These are phyloP conservation scores for Trametes cinnabarina DNA, from an alignment of 768 basidiomycete species.

Conservation along the genomic window DNA sequence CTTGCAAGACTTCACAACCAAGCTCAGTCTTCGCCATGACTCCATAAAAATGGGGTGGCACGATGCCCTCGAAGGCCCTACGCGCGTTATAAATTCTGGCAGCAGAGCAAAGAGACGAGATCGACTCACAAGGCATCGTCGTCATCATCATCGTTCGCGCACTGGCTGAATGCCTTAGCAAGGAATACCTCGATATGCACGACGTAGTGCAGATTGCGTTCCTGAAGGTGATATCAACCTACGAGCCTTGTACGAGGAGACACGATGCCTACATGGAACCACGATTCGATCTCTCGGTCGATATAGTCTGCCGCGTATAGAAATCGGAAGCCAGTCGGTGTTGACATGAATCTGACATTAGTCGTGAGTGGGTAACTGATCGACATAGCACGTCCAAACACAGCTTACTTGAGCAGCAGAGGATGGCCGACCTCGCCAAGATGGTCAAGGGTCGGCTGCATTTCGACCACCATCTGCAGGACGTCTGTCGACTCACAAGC, in stretches of 20 bases:
- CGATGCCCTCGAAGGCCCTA: slow-evolving; percentile 81
- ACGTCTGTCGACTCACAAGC: slow-evolving; percentile 83
- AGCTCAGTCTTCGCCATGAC: slow-evolving; percentile 97
- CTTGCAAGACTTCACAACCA: slow-evolving; percentile 86
- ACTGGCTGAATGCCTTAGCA: slow-evolving; percentile 66
- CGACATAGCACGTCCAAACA: not conserved
- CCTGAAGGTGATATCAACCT: slow-evolving; percentile 44
- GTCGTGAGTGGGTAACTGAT: not conserved
- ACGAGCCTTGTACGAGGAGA: too few relatives aligned
- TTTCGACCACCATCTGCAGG: slow-evolving; percentile 86
- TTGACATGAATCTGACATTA: slow-evolving; percentile 81
- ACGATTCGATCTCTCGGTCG: slow-evolving; percentile 90
- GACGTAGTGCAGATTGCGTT: slow-evolving; percentile 90
- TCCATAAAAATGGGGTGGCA: slow-evolving; percentile 95
- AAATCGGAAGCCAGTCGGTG: slow-evolving; percentile 88
- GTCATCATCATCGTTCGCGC: slow-evolving; percentile 56
- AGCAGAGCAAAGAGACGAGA: not conserved
- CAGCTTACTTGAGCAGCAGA: slow-evolving; percentile 74
- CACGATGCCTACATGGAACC: slow-evolving; percentile 75
- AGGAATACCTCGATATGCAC: slow-evolving; percentile 93
- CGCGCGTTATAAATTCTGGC: not conserved
- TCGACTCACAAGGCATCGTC: slow-evolving; percentile 53
- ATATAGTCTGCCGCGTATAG: slow-evolving; percentile 91
- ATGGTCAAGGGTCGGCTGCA: slow-evolving; percentile 95
- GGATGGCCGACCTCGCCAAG: slow-evolving; percentile 91